Evolutionary conservation across 2,329 filamentous ascomycete genomes (phyloP).

Genomic region (Davidsoniella virescens): DNA sequence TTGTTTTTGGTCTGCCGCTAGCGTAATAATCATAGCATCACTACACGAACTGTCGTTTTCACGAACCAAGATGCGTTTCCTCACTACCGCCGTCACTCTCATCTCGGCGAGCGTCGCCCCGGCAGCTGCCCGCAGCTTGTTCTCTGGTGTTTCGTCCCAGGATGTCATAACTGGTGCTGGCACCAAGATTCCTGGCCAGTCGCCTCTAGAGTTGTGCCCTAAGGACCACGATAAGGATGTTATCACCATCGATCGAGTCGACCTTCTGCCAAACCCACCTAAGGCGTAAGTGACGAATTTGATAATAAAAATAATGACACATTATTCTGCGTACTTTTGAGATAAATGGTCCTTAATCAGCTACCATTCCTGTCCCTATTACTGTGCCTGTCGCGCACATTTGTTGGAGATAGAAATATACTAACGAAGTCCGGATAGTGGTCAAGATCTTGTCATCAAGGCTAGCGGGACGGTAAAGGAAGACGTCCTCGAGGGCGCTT

Average conservation of each 20-base stretch:
- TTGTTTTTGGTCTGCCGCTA: too few relatives aligned
- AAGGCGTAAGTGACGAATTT: slow-evolving; percentile 47
- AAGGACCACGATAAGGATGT: slow-evolving; percentile 47
- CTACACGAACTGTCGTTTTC: background rate
- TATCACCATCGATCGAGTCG: slow-evolving; percentile 60
- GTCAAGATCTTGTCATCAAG: slow-evolving; percentile 58
- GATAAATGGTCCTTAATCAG: background rate
- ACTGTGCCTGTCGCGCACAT: background rate
- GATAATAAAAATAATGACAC: background rate
- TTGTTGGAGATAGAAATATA: background rate
- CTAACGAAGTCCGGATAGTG: slow-evolving; percentile 36
- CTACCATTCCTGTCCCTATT: too few relatives aligned
- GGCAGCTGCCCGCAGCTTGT: slow-evolving; percentile 28
- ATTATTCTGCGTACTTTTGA: slow-evolving; percentile 14
- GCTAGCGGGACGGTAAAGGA: slow-evolving; percentile 62
- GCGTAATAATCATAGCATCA: too few relatives aligned
- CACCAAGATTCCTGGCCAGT: slow-evolving; percentile 59
- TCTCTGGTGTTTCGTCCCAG: slow-evolving; percentile 23
- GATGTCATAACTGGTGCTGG: too few relatives aligned
- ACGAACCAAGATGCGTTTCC: slow-evolving; percentile 4
- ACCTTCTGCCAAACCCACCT: slow-evolving; percentile 76
- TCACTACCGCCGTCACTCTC: slow-evolving; percentile 28
- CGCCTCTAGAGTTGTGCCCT: slow-evolving; percentile 65
- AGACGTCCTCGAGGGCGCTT: slow-evolving; percentile 59
- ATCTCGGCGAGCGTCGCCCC: slow-evolving; percentile 30